Conservation (phyloP, 2,329 filamentous ascomycete species). For the Aspergillus viridinutans region DNA sequence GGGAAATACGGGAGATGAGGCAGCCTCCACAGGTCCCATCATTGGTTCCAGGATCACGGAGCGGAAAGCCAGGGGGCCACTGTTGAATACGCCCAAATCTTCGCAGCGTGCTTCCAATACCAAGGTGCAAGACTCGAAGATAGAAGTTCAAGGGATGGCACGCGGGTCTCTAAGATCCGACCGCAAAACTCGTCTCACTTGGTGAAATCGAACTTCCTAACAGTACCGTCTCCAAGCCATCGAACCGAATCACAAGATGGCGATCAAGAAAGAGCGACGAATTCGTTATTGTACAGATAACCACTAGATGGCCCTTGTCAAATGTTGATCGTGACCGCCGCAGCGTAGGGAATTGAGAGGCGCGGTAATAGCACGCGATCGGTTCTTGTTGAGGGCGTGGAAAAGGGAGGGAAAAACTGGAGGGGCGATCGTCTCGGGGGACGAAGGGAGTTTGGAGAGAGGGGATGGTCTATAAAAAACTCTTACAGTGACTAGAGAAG, state of each 20-base stretch:
- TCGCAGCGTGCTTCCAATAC: conserved; percentile 3
- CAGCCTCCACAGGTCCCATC: conserved; percentile 34
- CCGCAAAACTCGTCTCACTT: conserved; percentile 4
- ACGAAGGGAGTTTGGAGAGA: neutral
- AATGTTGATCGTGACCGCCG: neutral
- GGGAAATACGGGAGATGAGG: conserved; percentile 36
- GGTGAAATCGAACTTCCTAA: conserved; percentile 7
- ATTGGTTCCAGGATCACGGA: conserved; percentile 14
- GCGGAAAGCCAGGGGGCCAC: conserved; percentile 5
- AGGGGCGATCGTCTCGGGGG: conserved; percentile 3
- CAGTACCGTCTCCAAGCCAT: conserved; percentile 6
- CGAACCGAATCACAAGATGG: neutral
- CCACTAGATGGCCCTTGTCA: neutral
- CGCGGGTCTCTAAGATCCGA: neutral
- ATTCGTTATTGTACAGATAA: neutral
- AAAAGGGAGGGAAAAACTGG: conserved; percentile 13
- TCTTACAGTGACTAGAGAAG: neutral
- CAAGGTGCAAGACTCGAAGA: neutral
- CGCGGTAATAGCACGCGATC: conserved; percentile 1
- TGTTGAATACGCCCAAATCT: conserved; percentile 5
- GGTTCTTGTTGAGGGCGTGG: conserved; percentile 3
- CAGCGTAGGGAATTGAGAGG: conserved; percentile 1
- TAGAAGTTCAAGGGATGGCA: neutral
- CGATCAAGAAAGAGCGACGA: neutral
- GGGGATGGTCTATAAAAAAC: neutral